These are phyloP conservation scores for Phytopythium boreale DNA, from an alignment of 352 stramenopile species.

Conservation along the genomic window DNA sequence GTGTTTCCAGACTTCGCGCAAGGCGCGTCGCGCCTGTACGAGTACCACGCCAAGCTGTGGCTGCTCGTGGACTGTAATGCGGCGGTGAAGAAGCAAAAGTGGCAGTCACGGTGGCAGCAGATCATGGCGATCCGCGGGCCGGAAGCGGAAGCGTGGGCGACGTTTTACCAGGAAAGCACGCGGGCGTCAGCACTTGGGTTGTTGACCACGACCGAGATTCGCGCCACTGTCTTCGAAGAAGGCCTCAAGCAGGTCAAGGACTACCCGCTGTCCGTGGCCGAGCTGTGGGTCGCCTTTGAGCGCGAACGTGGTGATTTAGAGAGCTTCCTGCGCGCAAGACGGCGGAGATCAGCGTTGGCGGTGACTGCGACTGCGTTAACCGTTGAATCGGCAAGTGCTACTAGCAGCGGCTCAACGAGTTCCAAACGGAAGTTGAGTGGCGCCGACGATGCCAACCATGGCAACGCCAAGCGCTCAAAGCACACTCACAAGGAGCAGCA, in stretches of 20 bases:
- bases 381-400: neutral
- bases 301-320: conserved; percentile 42
- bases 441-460: neutral
- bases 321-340: conserved; percentile 29
- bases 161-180: conserved; percentile 41
- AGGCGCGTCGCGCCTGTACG: conserved; percentile 25
- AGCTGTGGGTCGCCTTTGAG: conserved; percentile 51
- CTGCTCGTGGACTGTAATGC: conserved; percentile 14
- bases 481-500: neutral
- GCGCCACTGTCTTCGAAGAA: conserved; percentile 36
- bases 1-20: conserved; percentile 34
- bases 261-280: conserved; percentile 22
- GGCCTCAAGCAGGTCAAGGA: conserved; percentile 34
- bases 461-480: conserved; percentile 27
- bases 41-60: conserved; percentile 53
- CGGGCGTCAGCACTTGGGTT: conserved; percentile 11
- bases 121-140: conserved; percentile 16
- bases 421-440: conserved; percentile 15
- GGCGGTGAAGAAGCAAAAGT: conserved; percentile 13
- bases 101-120: conserved; percentile 32
- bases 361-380: neutral
- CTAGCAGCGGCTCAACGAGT: neutral
- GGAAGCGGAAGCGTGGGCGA: conserved; percentile 37
- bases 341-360: conserved; percentile 23
- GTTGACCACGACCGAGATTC: conserved; percentile 21